Conservation (phyloP, 1,284 basidiomycete species). For the Ustilago esculenta region DNA sequence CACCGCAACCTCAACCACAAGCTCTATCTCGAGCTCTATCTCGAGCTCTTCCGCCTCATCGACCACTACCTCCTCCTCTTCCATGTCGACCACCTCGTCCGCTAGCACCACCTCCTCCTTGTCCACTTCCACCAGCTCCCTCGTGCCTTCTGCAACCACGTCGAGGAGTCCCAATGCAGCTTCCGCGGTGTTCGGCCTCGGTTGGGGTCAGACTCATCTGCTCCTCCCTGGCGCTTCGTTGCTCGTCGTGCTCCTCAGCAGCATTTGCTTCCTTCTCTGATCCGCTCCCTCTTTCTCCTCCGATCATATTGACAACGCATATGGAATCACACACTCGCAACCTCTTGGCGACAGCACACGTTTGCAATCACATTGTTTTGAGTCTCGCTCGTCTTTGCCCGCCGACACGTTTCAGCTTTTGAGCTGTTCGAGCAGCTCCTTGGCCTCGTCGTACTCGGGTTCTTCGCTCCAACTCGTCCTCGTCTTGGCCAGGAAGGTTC, state of each 20-base stretch:
- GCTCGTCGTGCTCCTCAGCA: conserved; percentile 23
- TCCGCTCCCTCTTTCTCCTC: too few species aligned
- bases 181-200: background rate
- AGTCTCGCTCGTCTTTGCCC: background rate
- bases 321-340: too few species aligned
- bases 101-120: conserved; percentile 2
- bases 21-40: too few species aligned
- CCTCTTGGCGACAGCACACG: too few species aligned
- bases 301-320: too few species aligned
- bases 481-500: conserved; percentile 83
- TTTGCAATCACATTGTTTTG: too few species aligned
- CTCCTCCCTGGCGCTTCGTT: conserved; percentile 12
- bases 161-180: conserved; percentile 14
- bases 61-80: conserved; percentile 3
- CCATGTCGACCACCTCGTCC: conserved; percentile 7
- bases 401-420: conserved; percentile 13
- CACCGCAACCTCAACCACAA: conserved; percentile 13
- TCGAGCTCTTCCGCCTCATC: conserved; percentile 7
- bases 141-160: background rate
- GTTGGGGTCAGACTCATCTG: conserved; percentile 4
- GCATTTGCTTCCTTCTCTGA: conserved; percentile 42
- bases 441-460: conserved; percentile 80
- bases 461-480: conserved; percentile 80
- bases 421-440: conserved; percentile 68
- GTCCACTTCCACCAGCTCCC: background rate